Evolutionary conservation across 2,329 filamentous ascomycete genomes (phyloP), one percentile per base, ranked within the genome.

Genomic region (Lithohypha guttulata): DNA sequence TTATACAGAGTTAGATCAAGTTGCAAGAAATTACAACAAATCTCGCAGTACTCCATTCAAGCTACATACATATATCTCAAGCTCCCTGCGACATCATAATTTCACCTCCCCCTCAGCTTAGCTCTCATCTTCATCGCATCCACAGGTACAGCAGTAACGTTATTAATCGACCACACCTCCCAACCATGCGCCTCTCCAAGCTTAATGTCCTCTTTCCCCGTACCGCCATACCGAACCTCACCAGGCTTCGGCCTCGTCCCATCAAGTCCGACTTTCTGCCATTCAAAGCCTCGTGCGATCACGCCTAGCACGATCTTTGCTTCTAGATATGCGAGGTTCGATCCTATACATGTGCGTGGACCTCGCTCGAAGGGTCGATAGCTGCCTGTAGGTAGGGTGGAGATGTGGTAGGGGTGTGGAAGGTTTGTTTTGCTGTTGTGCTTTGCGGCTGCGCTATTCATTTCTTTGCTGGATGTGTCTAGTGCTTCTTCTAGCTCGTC

Each of bases 281-380:
- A 63, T 19, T 72, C 65, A 36, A 73, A 72, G 9, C 64, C 63
- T 34, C 71, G 52, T 9, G 66, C 51, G 0, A 65, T 67, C 51
- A 71, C 63, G 4, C 65, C 64, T 19, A 76, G 54, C 10, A 70
- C 60, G 38, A 70, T 57, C 45, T 65, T 66, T 17, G 70, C 51
- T 52, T 76, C 71, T n/a, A 71, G 55, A 53, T 67, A 62, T 1
- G 66, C 72, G 30, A 76, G 57, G 43, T 70, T 66, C 51, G 74
- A 69, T 2, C 71, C 72, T n/a, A 76, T 64, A 48, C 73, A 79
- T 35, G 68, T 69, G 9, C 73, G 54, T 2, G 64, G 61, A 0
- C 73, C 73, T 36, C 65, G 60, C 47, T 71, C 70, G 52, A 78
- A 78, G 0, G 68, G 61, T 6, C 71, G 62, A 62, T 63, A 77